Conservation (phyloP, 257 asterid species). For the Galeopsis tetrahit region DNA sequence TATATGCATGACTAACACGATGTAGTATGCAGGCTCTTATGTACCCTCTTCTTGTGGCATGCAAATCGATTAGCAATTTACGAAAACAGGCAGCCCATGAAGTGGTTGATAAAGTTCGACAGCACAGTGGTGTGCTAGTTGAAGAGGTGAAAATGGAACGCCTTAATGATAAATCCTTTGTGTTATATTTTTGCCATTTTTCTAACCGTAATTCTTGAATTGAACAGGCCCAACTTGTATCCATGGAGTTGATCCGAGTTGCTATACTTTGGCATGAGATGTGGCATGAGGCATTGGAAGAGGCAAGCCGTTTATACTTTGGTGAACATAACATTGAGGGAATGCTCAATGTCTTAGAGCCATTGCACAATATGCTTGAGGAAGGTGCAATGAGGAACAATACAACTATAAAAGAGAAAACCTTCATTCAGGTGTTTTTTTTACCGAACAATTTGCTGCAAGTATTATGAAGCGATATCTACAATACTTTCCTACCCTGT, state of each 20-base stretch:
- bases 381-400: slow-evolving; percentile 84
- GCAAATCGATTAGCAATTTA: slow-evolving; percentile 91
- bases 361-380: slow-evolving; percentile 94
- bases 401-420: slow-evolving; percentile 84
- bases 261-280: slow-evolving; percentile 99
- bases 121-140: slow-evolving; percentile 94
- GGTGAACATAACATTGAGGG: slow-evolving; percentile 99
- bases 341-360: slow-evolving; percentile 91
- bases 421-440: slow-evolving; percentile 85
- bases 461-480: slow-evolving; percentile 6
- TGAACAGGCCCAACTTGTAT: slow-evolving; percentile 94
- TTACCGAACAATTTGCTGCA: slow-evolving; percentile 1
- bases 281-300: slow-evolving; percentile 99
- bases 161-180: slow-evolving; percentile 11
- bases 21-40: slow-evolving; percentile 85
- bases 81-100: slow-evolving; percentile 98
- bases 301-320: slow-evolving; percentile 97
- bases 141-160: slow-evolving; percentile 69
- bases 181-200: slow-evolving; percentile 31
- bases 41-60: slow-evolving; percentile 99
- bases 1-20: slow-evolving; percentile 24
- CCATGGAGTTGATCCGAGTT: slow-evolving; percentile 94
- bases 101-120: slow-evolving; percentile 96
- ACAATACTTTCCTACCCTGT: neutral
- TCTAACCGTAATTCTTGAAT: slow-evolving; percentile 41